A percentile compares a stretch with the other conserved stretches of the same genome.
Conservation (phyloP, 2,329 filamentous ascomycete genomes). For the Xylariaceae sp. region DNA sequence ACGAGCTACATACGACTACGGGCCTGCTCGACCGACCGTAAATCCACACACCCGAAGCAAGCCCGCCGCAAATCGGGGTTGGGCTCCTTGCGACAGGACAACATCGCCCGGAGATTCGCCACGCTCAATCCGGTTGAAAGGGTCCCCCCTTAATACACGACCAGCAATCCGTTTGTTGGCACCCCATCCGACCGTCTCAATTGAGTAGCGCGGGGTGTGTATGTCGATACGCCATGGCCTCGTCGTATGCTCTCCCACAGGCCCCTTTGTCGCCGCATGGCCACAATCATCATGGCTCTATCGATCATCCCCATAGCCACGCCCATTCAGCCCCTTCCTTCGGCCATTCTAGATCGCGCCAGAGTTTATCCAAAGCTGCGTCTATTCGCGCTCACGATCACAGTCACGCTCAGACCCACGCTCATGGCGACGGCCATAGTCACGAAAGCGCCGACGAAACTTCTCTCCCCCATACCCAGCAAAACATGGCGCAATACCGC, state of each 20-base stretch:
- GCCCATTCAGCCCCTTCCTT: slow-evolving; percentile 39
- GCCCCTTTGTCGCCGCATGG: slow-evolving; percentile 44
- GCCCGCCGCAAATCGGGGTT: background rate
- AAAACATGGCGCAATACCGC: slow-evolving; percentile 32
- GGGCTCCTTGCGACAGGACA: slow-evolving; percentile 3
- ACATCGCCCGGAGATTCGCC: background rate
- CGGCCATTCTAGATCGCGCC: slow-evolving; percentile 36
- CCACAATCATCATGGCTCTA: slow-evolving; percentile 30
- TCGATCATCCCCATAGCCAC: slow-evolving; percentile 37
- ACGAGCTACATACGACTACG: background rate
- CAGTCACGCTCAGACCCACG: slow-evolving; percentile 30
- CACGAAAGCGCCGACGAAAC: slow-evolving; percentile 27
- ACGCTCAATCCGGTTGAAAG: too few species aligned
- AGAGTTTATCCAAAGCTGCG: slow-evolving; percentile 28
- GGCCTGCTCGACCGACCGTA: background rate
- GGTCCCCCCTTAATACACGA: too few species aligned
- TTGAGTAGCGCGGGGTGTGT: too few species aligned
- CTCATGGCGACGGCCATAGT: slow-evolving; percentile 14
- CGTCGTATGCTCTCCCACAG: slow-evolving; percentile 52
- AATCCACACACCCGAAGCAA: background rate
- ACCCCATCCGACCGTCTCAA: too few species aligned
- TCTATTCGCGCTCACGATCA: slow-evolving; percentile 31
- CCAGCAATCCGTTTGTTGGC: too few species aligned
- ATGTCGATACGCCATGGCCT: slow-evolving; percentile 41
- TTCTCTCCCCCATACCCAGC: slow-evolving; percentile 21